Evolutionary conservation across 2,329 filamentous ascomycete species (phyloP).

Genomic region (Aspergillus proliferans): DNA sequence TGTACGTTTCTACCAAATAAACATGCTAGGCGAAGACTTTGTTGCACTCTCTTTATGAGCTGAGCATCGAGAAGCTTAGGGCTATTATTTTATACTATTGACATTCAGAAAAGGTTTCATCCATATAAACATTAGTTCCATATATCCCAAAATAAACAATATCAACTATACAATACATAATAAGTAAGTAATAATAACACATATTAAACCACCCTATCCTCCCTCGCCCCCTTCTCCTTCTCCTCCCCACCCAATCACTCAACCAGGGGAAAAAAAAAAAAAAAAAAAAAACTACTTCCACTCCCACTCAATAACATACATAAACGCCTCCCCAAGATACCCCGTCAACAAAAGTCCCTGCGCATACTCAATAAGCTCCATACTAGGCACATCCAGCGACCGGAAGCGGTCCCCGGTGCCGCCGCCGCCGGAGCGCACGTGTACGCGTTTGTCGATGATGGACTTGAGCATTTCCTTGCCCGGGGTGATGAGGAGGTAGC

Average conservation of each 20-base stretch:
- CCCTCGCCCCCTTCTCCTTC: no score
- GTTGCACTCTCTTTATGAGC: no score
- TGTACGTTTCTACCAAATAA: no score
- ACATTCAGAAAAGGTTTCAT: no score
- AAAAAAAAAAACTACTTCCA: slow-evolving; percentile 6
- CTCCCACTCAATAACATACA: slow-evolving; percentile 28
- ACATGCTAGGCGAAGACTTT: no score
- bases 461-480: slow-evolving; percentile 22
- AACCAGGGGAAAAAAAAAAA: not conserved
- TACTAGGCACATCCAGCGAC: slow-evolving; percentile 14
- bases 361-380: slow-evolving; percentile 24
- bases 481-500: slow-evolving; percentile 22
- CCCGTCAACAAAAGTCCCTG: slow-evolving; percentile 21
- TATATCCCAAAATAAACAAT: no score
- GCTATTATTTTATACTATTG: no score
- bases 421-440: slow-evolving; percentile 13
- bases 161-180: no score
- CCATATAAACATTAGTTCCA: no score
- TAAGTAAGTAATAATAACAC: no score
- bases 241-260: not conserved
- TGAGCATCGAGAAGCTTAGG: no score
- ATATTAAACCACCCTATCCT: no score
- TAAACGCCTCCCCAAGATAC: slow-evolving; percentile 23
- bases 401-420: slow-evolving; percentile 19
- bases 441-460: slow-evolving; percentile 19